Base-by-base conservation (phyloP, 192 early-diverging fungal genomes). In the Martensiomyces pterosporus region DNA sequence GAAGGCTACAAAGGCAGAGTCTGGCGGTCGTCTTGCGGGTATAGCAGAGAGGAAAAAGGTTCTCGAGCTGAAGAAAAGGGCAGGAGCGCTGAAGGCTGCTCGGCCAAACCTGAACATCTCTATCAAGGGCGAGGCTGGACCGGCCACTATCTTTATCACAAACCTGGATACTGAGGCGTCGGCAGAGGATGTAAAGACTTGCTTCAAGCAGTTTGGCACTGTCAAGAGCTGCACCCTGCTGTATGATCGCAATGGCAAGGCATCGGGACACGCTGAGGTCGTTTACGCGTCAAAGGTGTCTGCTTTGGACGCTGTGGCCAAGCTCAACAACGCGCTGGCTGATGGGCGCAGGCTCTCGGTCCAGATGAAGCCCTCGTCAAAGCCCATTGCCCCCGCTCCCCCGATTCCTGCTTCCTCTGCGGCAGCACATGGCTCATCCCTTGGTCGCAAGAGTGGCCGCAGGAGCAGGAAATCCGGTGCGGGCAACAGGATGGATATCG, bases 191-290 rank as follows among this genome's bases (percentile, higher is more conserved):
- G 63, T 77, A 35, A 66, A 53, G 39, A 67, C 67, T n/a, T 77
- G 67, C 43, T 77, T 77, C 53, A 65, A 67, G 57, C 58, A 64
- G 53, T 77, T 71, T 57, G 75, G 75, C 13, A 34, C 61, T 3
- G 55, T 77, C 34, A 65, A 57, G 38, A 60, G 52, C 24, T 71
- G 75, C 38, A 77, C 66, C 17, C 35, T 77, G 34, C 49, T 77
- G 15, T 77, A 67, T 19, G 67, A 67, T 35, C 55, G 46, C 22
- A 63, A 25, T 3, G 67, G 64, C 25, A 64, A 57, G 56, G 52
- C 75, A 6, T 64, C 75, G 22, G 75, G 75, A 5, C 57, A 71
- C 33, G 75, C 75, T 2, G 60, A 77, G 48, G 49, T 77, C 3
- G 65, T 62, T 18, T 77, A 62, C 47, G 39, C 49, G 1, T 24